Base-by-base conservation (phyloP, 192 early-diverging fungal species). In the Backusella tuberculispora region DNA sequence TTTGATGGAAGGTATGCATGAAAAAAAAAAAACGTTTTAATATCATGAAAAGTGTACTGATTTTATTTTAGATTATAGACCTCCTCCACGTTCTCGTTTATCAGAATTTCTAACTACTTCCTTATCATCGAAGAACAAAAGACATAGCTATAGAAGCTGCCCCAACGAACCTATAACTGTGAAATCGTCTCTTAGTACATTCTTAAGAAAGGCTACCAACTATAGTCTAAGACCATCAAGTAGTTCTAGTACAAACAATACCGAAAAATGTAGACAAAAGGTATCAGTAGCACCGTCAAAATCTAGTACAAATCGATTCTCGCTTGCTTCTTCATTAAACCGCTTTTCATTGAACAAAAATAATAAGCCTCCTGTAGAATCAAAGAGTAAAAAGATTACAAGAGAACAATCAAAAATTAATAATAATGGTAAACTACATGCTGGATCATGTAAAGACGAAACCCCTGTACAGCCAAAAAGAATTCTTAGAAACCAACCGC, bases 321-420 rank as follows among this genome's bases (percentile, higher is more conserved):
- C 66, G n/a, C 41, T 67, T 6, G 19, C 66, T 21, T 67, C 66
- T 1, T 67, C 66, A 24, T 21, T 67, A 21, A 67, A 67, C 19
- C 66, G 66, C 37, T 67, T 67, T n/a, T 67, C 66, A n/a, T 43
- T 67, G 41, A 38, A 38, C 12, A 67, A 67, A 67, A 67, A 67
- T 38, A 67, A 60, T 60, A 43, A 21, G n/a, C 37, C 21, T 41
- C 9, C 37, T 43, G 38, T 12, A 67, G 41, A 43, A 43, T 40
- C 66, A 43, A 67, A 43, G 10, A 43, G 19, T 21, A 24, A 41
- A 67, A 67, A 10, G 8, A 65, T 38, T 4, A 40, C 63, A 65
- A 65, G 29, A 65, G 37, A 29, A 15, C 37, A 38, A 3, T 67
- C 41, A 1, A 60, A 60, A 60, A 19, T 60, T 26, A 10, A 9